Evolutionary conservation across 2,329 filamentous ascomycete species (phyloP).

Genomic region (Colletotrichum destructivum): DNA sequence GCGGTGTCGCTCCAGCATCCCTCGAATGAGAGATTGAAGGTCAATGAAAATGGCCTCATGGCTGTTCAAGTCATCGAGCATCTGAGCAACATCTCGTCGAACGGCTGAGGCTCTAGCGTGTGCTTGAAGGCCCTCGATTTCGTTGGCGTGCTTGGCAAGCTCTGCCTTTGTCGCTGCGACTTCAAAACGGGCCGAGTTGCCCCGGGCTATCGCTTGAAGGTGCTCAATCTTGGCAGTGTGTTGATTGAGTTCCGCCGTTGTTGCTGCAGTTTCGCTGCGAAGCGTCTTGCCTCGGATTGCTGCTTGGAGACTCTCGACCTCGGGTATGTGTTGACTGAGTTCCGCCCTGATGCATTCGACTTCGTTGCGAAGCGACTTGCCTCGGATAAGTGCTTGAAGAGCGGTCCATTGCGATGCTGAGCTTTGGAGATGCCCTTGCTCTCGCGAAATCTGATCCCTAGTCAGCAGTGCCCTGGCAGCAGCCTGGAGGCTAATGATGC

Average conservation of each 20-base stretch:
- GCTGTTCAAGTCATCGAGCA: conserved; percentile 63
- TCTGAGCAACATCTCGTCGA: conserved; percentile 64
- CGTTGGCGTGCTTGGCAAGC: conserved; percentile 59
- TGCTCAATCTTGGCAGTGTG: conserved; percentile 51
- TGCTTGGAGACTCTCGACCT: conserved; percentile 63
- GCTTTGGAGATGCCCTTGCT: conserved; percentile 66
- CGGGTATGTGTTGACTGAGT: conserved; percentile 59
- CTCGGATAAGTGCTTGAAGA: conserved; percentile 64
- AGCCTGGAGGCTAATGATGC: conserved; percentile 74
- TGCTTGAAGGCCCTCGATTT: conserved; percentile 65
- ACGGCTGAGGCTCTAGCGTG: conserved; percentile 70
- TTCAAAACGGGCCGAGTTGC: conserved; percentile 62
- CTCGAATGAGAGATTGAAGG: conserved; percentile 73
- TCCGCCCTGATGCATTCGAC: conserved; percentile 63
- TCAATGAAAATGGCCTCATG: conserved; percentile 63
- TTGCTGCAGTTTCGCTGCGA: conserved; percentile 60
- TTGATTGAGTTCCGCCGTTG: conserved; percentile 63
- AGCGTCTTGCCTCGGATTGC: conserved; percentile 66
- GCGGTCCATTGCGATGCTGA: conserved; percentile 66
- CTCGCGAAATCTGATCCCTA: conserved; percentile 66
- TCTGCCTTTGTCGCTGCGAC: conserved; percentile 63
- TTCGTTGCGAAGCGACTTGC: conserved; percentile 62
- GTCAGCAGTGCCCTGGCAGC: conserved; percentile 74
- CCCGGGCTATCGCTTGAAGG: conserved; percentile 64
- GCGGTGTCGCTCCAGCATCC: conserved; percentile 70